Evolutionary conservation across 352 stramenopile species (phyloP), one percentile per base, ranked within the genome.

Genomic region (Phytophthora capsici): DNA sequence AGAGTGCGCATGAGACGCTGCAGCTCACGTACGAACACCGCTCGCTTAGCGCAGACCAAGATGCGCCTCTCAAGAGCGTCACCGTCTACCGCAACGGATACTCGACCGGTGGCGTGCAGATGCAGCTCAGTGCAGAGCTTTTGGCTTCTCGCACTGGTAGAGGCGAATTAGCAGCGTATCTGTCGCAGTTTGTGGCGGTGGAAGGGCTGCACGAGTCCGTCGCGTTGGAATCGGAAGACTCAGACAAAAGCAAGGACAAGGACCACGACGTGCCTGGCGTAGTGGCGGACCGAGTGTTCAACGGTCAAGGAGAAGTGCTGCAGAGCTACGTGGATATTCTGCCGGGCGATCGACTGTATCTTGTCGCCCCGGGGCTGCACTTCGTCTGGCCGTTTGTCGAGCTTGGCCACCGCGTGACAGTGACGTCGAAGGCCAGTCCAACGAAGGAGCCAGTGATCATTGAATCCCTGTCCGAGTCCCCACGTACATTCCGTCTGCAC

Each of bases 341-440:
- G 1, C 49, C 59, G 4, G 80, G 82, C 30, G 83, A 93, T 47
- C 70, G 78, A 13, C 53, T 95, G 48, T 93, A 93, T 64, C 68
- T 91, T 9, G 86, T 95, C 4, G 84, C 84, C n/a, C 78, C 80
- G 0, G 81, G 75, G 0, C 63, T 95, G 57, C 72, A 82, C 10
- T 95, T 95, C 36, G 63, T 93, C 38, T 95, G 84, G 68, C 86
- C 86, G 19, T 95, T 93, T 77, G 83, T 93, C 8, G 77, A 89
- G 69, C 70, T 93, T 2, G 86, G 86, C 6, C 86, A 95, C 64
- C 79, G 80, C 20, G 86, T 93, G 56, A 71, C 73, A 17, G 58
- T 95, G 52, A 69, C 68, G 26, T 77, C 80, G 3, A 46, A 76
- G 41, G 59, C 78, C 20, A 91, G 81, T 36, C 83, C 83, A 9